Evolutionary conservation across 2,329 filamentous ascomycete species (phyloP).

Genomic region (Parascedosporium putredinis): DNA sequence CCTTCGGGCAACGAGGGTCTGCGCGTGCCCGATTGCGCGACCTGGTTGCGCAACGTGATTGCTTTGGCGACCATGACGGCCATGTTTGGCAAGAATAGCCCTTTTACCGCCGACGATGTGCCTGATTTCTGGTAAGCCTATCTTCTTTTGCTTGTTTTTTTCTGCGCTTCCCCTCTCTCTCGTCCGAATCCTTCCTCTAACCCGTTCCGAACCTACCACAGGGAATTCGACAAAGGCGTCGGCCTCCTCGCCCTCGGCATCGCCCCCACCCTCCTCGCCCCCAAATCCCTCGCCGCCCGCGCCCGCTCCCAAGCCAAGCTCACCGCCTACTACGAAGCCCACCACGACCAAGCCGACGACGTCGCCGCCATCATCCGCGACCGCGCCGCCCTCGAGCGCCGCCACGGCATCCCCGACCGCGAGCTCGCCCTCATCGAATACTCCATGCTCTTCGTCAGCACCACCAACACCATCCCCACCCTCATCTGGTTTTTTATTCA

Average conservation of each 20-base stretch:
- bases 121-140: constrained; percentile 29
- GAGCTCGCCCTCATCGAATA: constrained; percentile 22
- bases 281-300: constrained; percentile 16
- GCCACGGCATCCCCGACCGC: constrained; percentile 17
- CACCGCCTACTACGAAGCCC: constrained; percentile 19
- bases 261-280: constrained; percentile 16
- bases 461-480: constrained; percentile 26
- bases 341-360: constrained; percentile 15
- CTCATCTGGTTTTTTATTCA: constrained; percentile 25
- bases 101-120: constrained; percentile 23
- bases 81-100: constrained; percentile 33
- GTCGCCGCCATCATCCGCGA: constrained; percentile 20
- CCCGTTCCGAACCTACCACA: constrained; percentile 9
- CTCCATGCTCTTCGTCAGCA: constrained; percentile 19
- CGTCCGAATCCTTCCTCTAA: constrained; percentile 5
- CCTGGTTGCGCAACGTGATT: constrained; percentile 27
- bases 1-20: constrained; percentile 11
- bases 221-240: constrained; percentile 20
- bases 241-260: constrained; percentile 18
- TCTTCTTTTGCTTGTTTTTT: no score
- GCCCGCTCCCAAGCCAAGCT: constrained; percentile 16
- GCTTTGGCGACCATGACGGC: constrained; percentile 26
- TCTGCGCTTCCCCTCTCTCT: no score
- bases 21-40: constrained; percentile 22
- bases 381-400: constrained; percentile 18